Evolutionary conservation across 805 yeast species (phyloP).

Genomic region (Suhomyces vadensis): DNA sequence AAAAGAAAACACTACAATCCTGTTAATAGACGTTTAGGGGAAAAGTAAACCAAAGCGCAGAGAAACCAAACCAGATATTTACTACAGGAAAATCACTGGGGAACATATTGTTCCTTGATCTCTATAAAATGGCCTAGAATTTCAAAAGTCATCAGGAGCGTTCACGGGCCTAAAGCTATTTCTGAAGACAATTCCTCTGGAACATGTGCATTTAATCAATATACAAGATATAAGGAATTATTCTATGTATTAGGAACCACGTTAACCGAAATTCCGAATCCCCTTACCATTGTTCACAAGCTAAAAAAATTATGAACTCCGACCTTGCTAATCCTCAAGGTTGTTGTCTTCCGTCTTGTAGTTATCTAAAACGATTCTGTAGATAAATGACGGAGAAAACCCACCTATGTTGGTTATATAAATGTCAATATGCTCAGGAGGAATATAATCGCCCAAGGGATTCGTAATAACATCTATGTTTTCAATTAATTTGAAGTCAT

Average conservation of each 20-base stretch:
- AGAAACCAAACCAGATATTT: too few relatives aligned
- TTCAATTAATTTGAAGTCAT: conserved; percentile 66
- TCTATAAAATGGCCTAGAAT: not conserved
- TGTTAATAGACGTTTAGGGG: too few relatives aligned
- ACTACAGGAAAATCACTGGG: too few relatives aligned
- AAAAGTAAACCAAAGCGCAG: too few relatives aligned
- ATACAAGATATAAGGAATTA: not conserved
- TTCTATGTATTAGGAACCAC: not conserved
- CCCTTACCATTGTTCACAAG: too few relatives aligned
- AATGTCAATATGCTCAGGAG: conserved; percentile 92
- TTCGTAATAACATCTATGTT: conserved; percentile 75
- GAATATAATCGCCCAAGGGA: conserved; percentile 86
- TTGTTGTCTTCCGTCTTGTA: conserved; percentile 82
- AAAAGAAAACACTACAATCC: too few relatives aligned
- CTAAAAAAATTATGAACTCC: too few relatives aligned
- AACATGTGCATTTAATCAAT: not conserved
- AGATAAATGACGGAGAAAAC: conserved; percentile 92
- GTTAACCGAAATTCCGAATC: too few relatives aligned
- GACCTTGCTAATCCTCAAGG: conserved; percentile 37
- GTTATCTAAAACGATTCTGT: conserved; percentile 92
- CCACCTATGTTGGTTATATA: conserved; percentile 96
- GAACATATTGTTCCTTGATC: too few relatives aligned
- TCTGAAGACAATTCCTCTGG: not conserved
- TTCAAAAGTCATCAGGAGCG: not conserved
- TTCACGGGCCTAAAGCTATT: not conserved